Percentiles rank a stretch among this genome's conserved stretches.
These are phyloP conservation scores for Thuidium tamariscinum DNA, from an alignment of 225 moss, liverwort and hornwort species.

Conservation along the genomic window DNA sequence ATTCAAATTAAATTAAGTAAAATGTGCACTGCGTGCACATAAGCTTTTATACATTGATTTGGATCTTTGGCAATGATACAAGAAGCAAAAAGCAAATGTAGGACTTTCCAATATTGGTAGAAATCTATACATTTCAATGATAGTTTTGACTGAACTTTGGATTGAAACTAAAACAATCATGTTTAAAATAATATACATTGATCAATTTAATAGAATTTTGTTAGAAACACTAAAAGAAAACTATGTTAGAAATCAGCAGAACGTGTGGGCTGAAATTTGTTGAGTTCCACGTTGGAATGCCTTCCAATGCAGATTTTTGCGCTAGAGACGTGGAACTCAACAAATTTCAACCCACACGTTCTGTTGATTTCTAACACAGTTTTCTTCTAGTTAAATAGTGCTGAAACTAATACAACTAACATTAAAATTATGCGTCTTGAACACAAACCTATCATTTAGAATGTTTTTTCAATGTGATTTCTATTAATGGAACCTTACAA, in stretches of 20 bases:
- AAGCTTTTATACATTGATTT: not conserved
- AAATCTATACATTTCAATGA: not conserved
- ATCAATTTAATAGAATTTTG: fast-evolving
- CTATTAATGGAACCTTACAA: not conserved
- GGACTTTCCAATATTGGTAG: not conserved
- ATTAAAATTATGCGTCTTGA: not conserved
- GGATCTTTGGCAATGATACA: not conserved
- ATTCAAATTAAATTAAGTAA: not conserved
- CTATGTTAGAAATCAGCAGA: no score
- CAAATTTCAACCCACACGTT: no score
- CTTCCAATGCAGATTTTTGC: no score
- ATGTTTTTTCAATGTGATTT: not conserved
- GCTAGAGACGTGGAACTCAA: no score
- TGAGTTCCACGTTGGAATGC: no score
- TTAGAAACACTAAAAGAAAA: no score
- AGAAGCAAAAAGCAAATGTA: no score
- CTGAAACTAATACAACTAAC: fast-evolving
- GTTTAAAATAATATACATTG: not conserved
- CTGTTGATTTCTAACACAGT: no score
- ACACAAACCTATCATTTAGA: not conserved
- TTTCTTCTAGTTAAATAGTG: no score
- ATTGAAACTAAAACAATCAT: fast-evolving
- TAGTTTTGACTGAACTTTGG: not conserved
- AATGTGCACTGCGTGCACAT: not conserved
- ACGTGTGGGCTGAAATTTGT: no score